phyloP scores from a whole-genome alignment of 2,329 filamentous ascomycete genomes.

The Fusarium burgessii region DNA sequence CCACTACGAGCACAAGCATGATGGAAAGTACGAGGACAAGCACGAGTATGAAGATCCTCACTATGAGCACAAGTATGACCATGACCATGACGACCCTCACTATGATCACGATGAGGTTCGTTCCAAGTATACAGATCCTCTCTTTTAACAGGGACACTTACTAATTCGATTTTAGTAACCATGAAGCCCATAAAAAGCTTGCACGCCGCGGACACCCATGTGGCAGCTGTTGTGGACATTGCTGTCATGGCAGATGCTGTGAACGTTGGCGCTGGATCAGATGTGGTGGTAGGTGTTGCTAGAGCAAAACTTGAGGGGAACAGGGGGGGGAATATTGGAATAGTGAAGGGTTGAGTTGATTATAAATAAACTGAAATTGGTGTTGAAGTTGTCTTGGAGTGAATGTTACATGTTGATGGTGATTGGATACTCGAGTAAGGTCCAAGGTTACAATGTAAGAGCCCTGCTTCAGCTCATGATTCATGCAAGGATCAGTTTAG shows the following conservation, averaged over 20 bases:
- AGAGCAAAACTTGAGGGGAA: background rate
- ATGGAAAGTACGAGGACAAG: background rate
- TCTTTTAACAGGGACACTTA: background rate
- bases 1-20: background rate
- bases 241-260: no score
- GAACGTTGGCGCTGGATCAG: background rate
- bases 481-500: conserved; percentile 19
- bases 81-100: background rate
- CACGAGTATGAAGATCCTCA: background rate
- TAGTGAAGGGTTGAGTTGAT: background rate
- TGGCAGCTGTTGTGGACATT: no score
- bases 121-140: background rate
- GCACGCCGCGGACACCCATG: background rate
- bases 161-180: conserved; percentile 11
- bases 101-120: conserved; percentile 11
- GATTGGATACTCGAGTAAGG: conserved; percentile 19
- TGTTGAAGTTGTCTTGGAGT: background rate
- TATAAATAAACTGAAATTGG: background rate
- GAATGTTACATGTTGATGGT: conserved; percentile 7
- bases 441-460: background rate
- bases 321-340: no score
- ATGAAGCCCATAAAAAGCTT: background rate
- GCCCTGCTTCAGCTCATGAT: conserved; percentile 15
- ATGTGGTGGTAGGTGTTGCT: background rate
- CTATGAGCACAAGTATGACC: background rate